These are phyloP conservation scores for Hanseniaspora vineae DNA, from an alignment of 805 yeast species.

Conservation along the genomic window DNA sequence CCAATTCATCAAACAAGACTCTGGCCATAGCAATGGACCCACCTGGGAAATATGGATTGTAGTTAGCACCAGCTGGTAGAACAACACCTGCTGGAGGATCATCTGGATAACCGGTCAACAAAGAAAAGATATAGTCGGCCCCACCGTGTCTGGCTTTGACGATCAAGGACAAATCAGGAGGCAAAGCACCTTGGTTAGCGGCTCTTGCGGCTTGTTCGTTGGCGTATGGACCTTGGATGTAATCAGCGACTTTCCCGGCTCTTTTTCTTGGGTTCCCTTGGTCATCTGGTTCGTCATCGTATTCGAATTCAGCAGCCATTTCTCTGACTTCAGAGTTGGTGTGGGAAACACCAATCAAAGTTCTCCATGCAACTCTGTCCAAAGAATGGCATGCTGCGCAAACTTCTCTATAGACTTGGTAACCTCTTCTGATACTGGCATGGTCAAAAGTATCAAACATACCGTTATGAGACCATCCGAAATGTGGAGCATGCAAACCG, in stretches of 20 bases:
- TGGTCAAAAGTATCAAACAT: constrained; percentile 87
- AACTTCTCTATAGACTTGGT: constrained; percentile 96
- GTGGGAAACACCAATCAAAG: constrained; percentile 93
- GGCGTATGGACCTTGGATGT: constrained; percentile 88
- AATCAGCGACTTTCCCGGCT: constrained; percentile 94
- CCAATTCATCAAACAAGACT: constrained; percentile 92
- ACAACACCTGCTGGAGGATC: constrained; percentile 96
- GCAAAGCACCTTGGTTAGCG: constrained; percentile 97
- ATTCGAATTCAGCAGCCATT: constrained; percentile 92
- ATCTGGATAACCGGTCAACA: constrained; percentile 97
- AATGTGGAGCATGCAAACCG: constrained; percentile 92
- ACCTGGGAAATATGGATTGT: constrained; percentile 99
- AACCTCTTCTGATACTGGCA: constrained; percentile 95
- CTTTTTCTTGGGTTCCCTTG: constrained; percentile 97
- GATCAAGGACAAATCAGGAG: constrained; percentile 93
- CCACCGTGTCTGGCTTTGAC: constrained; percentile 99
- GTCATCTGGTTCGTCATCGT: constrained; percentile 97
- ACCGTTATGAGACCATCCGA: constrained; percentile 89
- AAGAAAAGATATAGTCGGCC: constrained; percentile 84
- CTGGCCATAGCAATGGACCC: constrained; percentile 99
- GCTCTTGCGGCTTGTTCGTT: constrained; percentile 99
- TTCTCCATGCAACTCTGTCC: constrained; percentile 97
- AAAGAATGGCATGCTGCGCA: constrained; percentile 98
- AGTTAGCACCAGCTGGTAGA: constrained; percentile 89
- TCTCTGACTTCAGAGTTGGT: constrained; percentile 79